A percentile compares a stretch with the other conserved stretches of the same genome.
phyloP scores from a whole-genome alignment of 164 flowering plant genomes.

The Magnolia officinalis region DNA sequence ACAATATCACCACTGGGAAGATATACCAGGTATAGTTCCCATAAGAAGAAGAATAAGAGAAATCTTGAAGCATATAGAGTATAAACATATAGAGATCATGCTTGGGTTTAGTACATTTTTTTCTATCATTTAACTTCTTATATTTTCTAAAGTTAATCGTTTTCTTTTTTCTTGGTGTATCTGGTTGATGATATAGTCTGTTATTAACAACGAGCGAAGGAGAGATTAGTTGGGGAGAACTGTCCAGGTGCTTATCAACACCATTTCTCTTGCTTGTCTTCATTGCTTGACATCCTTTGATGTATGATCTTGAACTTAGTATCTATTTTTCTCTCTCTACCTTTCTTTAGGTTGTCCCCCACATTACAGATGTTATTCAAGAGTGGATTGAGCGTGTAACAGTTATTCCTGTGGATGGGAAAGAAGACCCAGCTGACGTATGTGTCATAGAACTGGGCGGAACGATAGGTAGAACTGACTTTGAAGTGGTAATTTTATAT shows the following conservation, averaged over 20 bases:
- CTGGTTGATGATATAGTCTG: constrained; percentile 42
- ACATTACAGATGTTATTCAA: constrained; percentile 92
- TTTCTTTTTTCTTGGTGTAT: constrained; percentile 12
- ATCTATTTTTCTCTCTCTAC: background rate
- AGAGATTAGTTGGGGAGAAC: too few relatives aligned
- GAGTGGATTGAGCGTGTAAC: constrained; percentile 94
- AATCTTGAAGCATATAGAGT: background rate
- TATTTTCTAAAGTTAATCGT: constrained; percentile 2
- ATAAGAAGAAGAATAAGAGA: background rate
- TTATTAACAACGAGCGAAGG: constrained; percentile 83
- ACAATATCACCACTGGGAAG: constrained; percentile 95
- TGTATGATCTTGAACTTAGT: background rate
- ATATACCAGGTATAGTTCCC: constrained; percentile 60
- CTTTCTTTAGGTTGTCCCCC: constrained; percentile 66
- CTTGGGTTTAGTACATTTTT: background rate
- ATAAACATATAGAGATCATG: background rate
- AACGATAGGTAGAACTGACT: constrained; percentile 59
- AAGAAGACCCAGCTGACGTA: constrained; percentile 87
- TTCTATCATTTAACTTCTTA: background rate
- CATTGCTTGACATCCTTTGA: background rate
- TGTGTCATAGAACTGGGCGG: constrained; percentile 97
- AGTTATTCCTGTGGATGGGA: constrained; percentile 81
- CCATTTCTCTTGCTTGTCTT: background rate
- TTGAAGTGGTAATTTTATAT: background rate
- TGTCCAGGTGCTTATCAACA: too few relatives aligned